These are phyloP conservation scores for Daldinia vernicosa DNA, from an alignment of 495 filamentous ascomycete genomes.

Conservation along the genomic window DNA sequence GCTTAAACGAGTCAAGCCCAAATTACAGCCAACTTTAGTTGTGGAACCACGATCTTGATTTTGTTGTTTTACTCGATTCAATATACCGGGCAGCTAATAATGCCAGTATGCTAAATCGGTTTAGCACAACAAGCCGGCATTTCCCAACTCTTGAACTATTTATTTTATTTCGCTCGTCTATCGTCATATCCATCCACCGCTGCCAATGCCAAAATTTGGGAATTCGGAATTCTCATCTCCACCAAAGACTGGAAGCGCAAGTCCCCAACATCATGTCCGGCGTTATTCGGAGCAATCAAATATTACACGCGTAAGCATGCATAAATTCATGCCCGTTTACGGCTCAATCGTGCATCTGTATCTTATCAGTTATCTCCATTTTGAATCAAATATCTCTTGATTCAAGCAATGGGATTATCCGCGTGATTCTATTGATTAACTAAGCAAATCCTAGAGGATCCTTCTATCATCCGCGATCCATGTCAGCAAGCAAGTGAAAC, in stretches of 20 bases:
- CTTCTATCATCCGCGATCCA: slow-evolving; percentile 14
- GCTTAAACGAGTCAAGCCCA: slow-evolving; percentile 15
- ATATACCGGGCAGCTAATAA: neutral
- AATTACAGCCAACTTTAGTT: slow-evolving; percentile 6
- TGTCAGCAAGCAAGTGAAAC: slow-evolving; percentile 30
- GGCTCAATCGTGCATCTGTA: slow-evolving; percentile 14
- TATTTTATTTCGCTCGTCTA: neutral
- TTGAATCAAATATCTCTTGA: neutral
- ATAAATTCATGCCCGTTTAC: slow-evolving; percentile 31
- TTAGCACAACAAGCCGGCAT: neutral
- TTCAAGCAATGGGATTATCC: slow-evolving; percentile 27
- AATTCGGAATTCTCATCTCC: slow-evolving; percentile 10
- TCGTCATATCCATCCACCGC: slow-evolving; percentile 1
- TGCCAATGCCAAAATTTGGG: neutral
- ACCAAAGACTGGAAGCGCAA: slow-evolving; percentile 26
- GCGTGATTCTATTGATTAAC: slow-evolving; percentile 16
- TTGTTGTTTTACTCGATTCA: neutral
- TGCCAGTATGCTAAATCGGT: neutral
- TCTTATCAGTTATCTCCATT: slow-evolving; percentile 22
- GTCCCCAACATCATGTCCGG: slow-evolving; percentile 45
- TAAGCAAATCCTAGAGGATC: slow-evolving; percentile 36
- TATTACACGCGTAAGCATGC: slow-evolving; percentile 35
- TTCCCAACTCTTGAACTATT: neutral
- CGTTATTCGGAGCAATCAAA: slow-evolving; percentile 17
- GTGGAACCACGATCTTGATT: slow-evolving; percentile 9